Percentiles rank a stretch among this genome's conserved stretches.
These are phyloP conservation scores for Metschnikowia borealis DNA, from an alignment of 805 yeast genomes.

Conservation along the genomic window DNA sequence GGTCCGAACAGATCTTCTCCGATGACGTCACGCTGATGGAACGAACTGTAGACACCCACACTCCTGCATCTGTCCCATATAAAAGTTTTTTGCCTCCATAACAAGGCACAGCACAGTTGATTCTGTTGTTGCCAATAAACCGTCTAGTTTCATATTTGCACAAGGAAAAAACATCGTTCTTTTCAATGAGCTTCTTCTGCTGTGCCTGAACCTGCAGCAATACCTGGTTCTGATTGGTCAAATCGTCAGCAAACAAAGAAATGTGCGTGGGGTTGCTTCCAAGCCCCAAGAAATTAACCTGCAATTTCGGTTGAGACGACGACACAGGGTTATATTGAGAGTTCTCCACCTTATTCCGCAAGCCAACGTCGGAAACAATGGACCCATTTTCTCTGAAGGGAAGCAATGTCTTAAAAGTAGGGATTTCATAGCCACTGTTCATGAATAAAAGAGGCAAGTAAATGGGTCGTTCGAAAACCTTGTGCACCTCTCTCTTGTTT, in stretches of 20 bases:
- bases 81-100: constrained; percentile 90
- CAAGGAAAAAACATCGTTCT: constrained; percentile 75
- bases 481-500: constrained; percentile 85
- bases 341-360: constrained; percentile 26
- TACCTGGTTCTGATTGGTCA: constrained; percentile 70
- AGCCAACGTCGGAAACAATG: constrained; percentile 32
- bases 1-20: constrained; percentile 58
- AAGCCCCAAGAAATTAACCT: constrained; percentile 49
- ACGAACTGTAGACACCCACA: constrained; percentile 73
- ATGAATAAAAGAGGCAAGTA: constrained; percentile 73
- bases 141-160: constrained; percentile 70
- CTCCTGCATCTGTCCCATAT: constrained; percentile 90
- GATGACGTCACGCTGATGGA: constrained; percentile 49
- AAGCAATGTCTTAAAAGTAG: constrained; percentile 48
- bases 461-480: constrained; percentile 86
- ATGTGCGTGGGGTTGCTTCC: constrained; percentile 54
- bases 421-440: constrained; percentile 75
- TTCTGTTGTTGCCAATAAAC: constrained; percentile 70
- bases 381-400: constrained; percentile 34
- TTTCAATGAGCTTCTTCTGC: constrained; percentile 65
- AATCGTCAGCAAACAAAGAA: constrained; percentile 49
- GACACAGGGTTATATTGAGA: constrained; percentile 26
- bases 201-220: constrained; percentile 77
- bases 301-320: constrained; percentile 36
- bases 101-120: constrained; percentile 88